Evolutionary conservation across 176 grass and related monocot species (phyloP), one percentile per base, ranked within the genome.

Genomic region (Oropetium thomaeum): DNA sequence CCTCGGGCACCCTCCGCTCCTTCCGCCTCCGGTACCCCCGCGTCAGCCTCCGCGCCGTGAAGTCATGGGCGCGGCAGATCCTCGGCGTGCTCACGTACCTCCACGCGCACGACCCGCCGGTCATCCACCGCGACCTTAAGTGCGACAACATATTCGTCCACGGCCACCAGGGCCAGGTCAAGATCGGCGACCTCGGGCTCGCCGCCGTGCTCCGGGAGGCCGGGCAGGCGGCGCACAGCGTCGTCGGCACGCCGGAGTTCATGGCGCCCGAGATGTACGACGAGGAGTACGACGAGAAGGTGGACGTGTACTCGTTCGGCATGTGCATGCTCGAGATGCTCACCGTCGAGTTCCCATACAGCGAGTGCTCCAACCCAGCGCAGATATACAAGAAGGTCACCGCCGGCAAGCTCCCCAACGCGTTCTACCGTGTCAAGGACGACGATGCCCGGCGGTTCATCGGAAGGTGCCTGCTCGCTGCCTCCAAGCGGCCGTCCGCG

Each of bases 341-440:
- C 40, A 99, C 89, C 10, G 68, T 71, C 5, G 89, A 99, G 63
- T 99, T 90, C 73, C 96, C 96, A 6, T 99, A 99, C 58, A 58
- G 73, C 65, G 96, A 99, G 73, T 99, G 96, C 43, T 74, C 49
- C 11, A 99, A 99, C 73, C 91, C 96, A 2, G 96, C 96, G 7
- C 96, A 99, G 82, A 99, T 99, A 45, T 99, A 99, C 82, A 99
- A 89, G 84, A 99, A 99, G 84, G 96, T 99, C 64, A 90, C 91
- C 60, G 73, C 87, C 8, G 91, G 96, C 14, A 92, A 82, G 76
- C 71, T 99, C 17, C 96, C 96, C 3, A 73, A 95, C 22, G 91
- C 91, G 4, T 99, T 90, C 77, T 75, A 90, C 69, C 48, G 69
- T 0, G 65, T 99, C 0, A 45, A 54, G 0, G 89, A 92, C 55